Percentiles rank a stretch among this genome's conserved stretches.
Conservation (phyloP, 129 eudicot species). For the Daucus carota region DNA sequence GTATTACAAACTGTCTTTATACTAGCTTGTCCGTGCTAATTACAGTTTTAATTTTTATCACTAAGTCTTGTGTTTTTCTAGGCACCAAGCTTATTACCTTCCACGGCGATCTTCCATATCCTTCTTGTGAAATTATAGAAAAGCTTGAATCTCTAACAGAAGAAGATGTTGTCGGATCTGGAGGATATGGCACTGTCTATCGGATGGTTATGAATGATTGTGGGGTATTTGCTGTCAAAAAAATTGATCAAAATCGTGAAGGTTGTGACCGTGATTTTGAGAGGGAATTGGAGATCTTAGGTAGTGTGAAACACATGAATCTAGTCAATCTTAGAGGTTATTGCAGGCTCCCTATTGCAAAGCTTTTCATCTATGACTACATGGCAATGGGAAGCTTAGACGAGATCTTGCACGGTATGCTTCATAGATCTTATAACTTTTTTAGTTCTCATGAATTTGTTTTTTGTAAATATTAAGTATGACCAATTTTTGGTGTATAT, state of each 20-base stretch:
- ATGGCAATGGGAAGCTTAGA: constrained; percentile 88
- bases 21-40: not conserved
- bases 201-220: constrained; percentile 98
- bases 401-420: constrained; percentile 65
- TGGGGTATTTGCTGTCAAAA: constrained; percentile 95
- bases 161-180: constrained; percentile 89
- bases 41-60: not conserved
- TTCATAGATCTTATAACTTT: not conserved
- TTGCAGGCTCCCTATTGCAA: constrained; percentile 71
- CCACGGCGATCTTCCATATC: constrained; percentile 96
- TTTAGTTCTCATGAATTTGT: not conserved
- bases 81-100: constrained; percentile 90
- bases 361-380: constrained; percentile 94
- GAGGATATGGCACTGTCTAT: constrained; percentile 92
- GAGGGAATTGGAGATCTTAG: constrained; percentile 78
- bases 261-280: constrained; percentile 81
- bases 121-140: constrained; percentile 83
- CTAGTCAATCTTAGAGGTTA: constrained; percentile 91
- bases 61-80: constrained; percentile 14
- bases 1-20: constrained; percentile 18
- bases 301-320: constrained; percentile 88
- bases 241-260: constrained; percentile 73
- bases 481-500: not conserved
- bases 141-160: constrained; percentile 80
- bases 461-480: not conserved